phyloP scores from a whole-genome alignment of 805 yeast genomes.

The Yueomyces sp. region DNA sequence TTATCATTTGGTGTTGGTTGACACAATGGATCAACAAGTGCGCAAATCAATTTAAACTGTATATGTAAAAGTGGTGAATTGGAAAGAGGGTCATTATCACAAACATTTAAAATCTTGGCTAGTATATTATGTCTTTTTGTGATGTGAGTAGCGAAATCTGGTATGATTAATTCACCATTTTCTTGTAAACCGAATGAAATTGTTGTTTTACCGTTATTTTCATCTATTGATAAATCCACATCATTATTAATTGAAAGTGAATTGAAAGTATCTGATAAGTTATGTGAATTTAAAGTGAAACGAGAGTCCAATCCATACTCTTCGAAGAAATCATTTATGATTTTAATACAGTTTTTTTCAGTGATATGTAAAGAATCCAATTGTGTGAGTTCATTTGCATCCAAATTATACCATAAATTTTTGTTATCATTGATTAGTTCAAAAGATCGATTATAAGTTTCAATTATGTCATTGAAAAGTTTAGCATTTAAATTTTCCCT shows the following conservation, averaged over 20 bases:
- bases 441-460: neutral
- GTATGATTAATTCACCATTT: conserved; percentile 5
- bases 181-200: conserved; percentile 2
- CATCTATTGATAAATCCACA: conserved; percentile 7
- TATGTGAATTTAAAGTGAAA: neutral
- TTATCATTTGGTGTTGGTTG: conserved; percentile 52
- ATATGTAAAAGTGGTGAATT: conserved; percentile 10
- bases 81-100: conserved; percentile 1
- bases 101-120: conserved; percentile 7
- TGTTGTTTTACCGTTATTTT: conserved; percentile 3
- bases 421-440: neutral
- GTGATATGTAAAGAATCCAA: neutral
- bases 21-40: conserved; percentile 48
- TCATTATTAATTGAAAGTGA: no score
- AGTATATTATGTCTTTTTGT: conserved; percentile 15
- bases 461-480: neutral
- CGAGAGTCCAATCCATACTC: conserved; percentile 4
- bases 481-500: neutral
- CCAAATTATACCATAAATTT: neutral
- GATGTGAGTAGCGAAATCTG: conserved; percentile 13
- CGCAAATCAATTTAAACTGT: conserved; percentile 22
- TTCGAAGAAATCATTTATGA: conserved; percentile 1
- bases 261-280: neutral
- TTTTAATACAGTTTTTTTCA: neutral
- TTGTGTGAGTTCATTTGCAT: neutral